phyloP scores from a whole-genome alignment of 257 asterid genomes.

The Petunia secreta region DNA sequence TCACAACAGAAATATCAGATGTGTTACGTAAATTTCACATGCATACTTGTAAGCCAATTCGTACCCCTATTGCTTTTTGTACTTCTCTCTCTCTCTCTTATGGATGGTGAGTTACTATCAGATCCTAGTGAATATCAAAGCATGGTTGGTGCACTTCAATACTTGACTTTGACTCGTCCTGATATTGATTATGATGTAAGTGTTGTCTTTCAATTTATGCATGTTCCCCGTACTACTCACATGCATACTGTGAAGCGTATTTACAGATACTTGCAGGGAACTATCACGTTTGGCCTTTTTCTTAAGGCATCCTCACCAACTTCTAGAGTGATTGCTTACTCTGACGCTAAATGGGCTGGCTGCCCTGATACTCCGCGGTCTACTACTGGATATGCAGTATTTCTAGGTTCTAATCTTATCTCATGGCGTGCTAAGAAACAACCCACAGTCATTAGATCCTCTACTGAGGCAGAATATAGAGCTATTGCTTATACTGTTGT shows the following conservation, averaged over 20 bases:
- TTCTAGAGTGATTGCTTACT: background rate
- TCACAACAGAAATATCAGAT: background rate
- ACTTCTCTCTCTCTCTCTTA: background rate
- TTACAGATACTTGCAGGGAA: background rate
- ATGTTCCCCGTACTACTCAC: background rate
- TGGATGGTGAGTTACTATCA: background rate
- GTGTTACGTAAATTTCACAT: background rate
- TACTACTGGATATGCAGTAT: too few species aligned
- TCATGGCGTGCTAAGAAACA: background rate
- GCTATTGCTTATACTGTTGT: background rate
- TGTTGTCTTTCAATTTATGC: too few species aligned
- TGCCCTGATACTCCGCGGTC: too few species aligned
- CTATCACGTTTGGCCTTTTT: background rate
- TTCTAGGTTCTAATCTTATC: background rate
- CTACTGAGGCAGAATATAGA: background rate
- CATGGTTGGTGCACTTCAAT: background rate
- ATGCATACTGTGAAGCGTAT: background rate
- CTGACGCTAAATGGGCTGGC: constrained; percentile 10
- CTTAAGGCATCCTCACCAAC: background rate
- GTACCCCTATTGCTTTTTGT: background rate
- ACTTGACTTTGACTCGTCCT: background rate
- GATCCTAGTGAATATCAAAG: background rate
- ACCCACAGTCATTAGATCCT: too few species aligned
- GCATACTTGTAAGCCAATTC: background rate
- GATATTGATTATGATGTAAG: too few species aligned